These are phyloP conservation scores for Crithidia fasciculata DNA, from an alignment of 208 protist species.

Conservation along the genomic window DNA sequence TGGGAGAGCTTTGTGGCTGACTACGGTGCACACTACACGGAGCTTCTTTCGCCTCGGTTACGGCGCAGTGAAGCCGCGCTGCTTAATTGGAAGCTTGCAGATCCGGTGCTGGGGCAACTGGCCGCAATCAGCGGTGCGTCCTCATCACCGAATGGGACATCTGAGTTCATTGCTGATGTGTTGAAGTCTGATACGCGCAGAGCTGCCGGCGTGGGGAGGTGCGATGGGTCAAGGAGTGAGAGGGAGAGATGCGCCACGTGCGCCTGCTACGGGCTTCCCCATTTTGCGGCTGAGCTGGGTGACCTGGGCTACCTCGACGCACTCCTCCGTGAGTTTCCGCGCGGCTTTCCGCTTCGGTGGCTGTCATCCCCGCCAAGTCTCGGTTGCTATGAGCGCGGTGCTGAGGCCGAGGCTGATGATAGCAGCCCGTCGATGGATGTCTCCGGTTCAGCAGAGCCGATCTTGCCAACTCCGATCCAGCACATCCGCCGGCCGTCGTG, in stretches of 20 bases:
- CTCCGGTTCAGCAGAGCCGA: not conserved
- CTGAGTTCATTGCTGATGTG: conserved; percentile 7
- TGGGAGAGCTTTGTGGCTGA: conserved; percentile 27
- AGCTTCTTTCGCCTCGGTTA: conserved; percentile 15
- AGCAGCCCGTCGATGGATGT: no score
- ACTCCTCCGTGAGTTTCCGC: conserved; percentile 1
- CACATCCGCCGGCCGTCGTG: not conserved
- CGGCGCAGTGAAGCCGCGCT: conserved; percentile 42
- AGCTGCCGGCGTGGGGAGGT: not conserved
- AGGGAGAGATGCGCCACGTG: not conserved
- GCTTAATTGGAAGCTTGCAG: conserved; percentile 52
- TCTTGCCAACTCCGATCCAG: not conserved
- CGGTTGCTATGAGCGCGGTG: not conserved
- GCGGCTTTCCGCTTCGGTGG: conserved; percentile 23
- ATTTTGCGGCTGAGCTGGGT: conserved; percentile 63
- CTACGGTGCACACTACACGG: not conserved
- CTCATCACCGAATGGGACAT: not conserved
- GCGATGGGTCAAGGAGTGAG: not conserved
- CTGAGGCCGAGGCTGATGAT: not conserved
- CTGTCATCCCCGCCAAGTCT: not conserved
- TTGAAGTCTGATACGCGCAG: conserved; percentile 2
- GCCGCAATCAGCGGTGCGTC: conserved; percentile 5
- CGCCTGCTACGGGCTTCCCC: conserved; percentile 44
- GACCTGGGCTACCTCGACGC: conserved; percentile 26
- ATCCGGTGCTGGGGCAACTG: conserved; percentile 17